Evolutionary conservation across 2,329 filamentous ascomycete genomes (phyloP).

Genomic region (Alternaria sp.): DNA sequence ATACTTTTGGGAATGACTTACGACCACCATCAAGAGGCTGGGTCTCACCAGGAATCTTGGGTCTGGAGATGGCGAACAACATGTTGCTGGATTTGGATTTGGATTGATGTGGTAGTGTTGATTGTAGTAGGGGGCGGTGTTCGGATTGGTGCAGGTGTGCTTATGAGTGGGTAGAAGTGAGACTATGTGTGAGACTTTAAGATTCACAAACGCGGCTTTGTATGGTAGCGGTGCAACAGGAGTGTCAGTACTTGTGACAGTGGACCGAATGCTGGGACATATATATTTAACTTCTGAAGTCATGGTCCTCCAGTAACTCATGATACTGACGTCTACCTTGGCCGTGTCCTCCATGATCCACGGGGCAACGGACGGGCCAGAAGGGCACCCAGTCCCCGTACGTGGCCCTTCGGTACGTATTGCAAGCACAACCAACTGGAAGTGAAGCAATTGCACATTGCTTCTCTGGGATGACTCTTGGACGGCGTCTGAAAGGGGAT

Average conservation of each 20-base stretch:
- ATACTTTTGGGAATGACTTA: constrained; percentile 19
- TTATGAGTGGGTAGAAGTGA: constrained; percentile 26
- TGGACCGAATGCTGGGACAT: constrained; percentile 28
- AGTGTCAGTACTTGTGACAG: constrained; percentile 31
- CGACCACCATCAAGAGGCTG: constrained; percentile 32
- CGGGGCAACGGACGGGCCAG: constrained; percentile 41
- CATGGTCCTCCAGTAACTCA: constrained; percentile 21
- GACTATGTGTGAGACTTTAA: constrained; percentile 36
- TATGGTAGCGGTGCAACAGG: constrained; percentile 27
- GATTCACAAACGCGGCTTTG: constrained; percentile 20
- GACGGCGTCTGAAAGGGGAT: constrained; percentile 42
- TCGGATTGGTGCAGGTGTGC: constrained; percentile 13
- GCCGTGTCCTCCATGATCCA: constrained; percentile 32
- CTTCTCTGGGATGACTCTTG: constrained; percentile 35
- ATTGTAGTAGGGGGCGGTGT: constrained; percentile 11
- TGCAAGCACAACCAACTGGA: constrained; percentile 34
- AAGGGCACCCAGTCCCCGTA: constrained; percentile 44
- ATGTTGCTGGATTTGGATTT: constrained; percentile 15
- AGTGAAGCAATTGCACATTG: constrained; percentile 44
- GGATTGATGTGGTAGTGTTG: constrained; percentile 4
- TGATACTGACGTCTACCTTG: constrained; percentile 22
- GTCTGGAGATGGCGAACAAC: constrained; percentile 24
- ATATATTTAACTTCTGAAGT: constrained; percentile 28
- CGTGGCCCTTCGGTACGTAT: constrained; percentile 43
- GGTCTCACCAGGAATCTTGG: constrained; percentile 11